Percentiles rank a stretch among this genome's conserved stretches.
Evolutionary conservation across 2,329 filamentous ascomycete genomes (phyloP).

Genomic region (Hypoxylon sp.): DNA sequence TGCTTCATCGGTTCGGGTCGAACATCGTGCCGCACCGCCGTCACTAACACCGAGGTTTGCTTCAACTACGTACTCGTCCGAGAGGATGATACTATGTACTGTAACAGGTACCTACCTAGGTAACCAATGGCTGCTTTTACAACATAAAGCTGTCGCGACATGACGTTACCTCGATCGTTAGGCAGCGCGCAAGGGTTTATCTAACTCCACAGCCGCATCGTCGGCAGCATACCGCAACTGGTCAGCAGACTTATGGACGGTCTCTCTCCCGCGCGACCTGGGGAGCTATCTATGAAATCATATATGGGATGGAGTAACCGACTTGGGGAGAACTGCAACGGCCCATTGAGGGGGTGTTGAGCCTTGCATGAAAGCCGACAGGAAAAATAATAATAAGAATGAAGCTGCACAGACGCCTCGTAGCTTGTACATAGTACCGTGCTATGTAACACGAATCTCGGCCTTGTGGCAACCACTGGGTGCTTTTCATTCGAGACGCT

Average conservation of each 20-base stretch:
- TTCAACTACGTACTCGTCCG: slow-evolving; percentile 14
- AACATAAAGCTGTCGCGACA: slow-evolving; percentile 24
- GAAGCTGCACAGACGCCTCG: slow-evolving; percentile 43
- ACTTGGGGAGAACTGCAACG: slow-evolving; percentile 34
- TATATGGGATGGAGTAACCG: slow-evolving; percentile 43
- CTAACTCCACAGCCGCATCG: slow-evolving; percentile 39
- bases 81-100: slow-evolving; percentile 6
- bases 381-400: neutral
- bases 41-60: slow-evolving; percentile 29
- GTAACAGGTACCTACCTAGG: no score
- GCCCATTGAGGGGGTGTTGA: slow-evolving; percentile 31
- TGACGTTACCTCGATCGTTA: slow-evolving; percentile 39
- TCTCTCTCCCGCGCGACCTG: slow-evolving; percentile 27
- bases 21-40: slow-evolving; percentile 11
- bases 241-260: slow-evolving; percentile 34
- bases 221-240: slow-evolving; percentile 28
- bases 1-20: slow-evolving; percentile 15
- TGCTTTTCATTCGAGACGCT: slow-evolving; percentile 37
- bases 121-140: slow-evolving; percentile 29
- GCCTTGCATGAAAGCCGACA: slow-evolving; percentile 41
- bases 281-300: slow-evolving; percentile 39
- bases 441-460: slow-evolving; percentile 43
- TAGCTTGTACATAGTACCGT: slow-evolving; percentile 34
- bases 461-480: slow-evolving; percentile 32
- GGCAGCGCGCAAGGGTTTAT: slow-evolving; percentile 29